Evolutionary conservation across 73 alveolate genomes (phyloP).

Genomic region (Effrenium voratum): DNA sequence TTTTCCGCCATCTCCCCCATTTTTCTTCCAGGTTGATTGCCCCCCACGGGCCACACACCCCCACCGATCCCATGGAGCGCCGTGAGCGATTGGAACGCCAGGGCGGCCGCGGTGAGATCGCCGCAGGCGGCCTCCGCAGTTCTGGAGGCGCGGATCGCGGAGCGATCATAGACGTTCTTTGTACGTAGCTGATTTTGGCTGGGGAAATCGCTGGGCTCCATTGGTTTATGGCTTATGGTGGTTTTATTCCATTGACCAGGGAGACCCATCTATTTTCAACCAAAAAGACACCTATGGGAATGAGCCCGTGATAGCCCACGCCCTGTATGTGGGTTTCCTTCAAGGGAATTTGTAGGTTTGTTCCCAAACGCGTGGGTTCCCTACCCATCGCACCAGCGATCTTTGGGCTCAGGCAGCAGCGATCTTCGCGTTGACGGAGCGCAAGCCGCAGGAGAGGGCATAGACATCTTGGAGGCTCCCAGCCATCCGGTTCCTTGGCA

Average conservation of each 20-base stretch:
- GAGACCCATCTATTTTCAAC: not conserved
- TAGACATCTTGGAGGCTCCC: not conserved
- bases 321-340: no score
- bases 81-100: not conserved
- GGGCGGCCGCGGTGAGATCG: not conserved
- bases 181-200: no score
- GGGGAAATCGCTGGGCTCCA: not conserved
- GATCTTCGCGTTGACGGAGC: slow-evolving; percentile 35
- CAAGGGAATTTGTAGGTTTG: no score
- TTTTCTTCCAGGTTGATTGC: not conserved
- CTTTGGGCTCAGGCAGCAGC: not conserved
- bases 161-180: no score
- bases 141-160: slow-evolving; percentile 49
- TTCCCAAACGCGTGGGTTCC: not conserved
- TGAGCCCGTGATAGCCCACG: not conserved
- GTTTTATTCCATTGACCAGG: no score
- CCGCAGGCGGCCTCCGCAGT: slow-evolving; percentile 7
- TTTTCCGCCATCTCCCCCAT: no score
- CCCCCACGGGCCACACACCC: not conserved
- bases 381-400: not conserved
- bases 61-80: not conserved
- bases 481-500: not conserved
- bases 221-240: not conserved
- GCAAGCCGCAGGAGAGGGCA: not conserved
- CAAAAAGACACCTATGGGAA: not conserved